These are phyloP conservation scores for Coemansia sp. DNA, from an alignment of 192 early-diverging fungal genomes.

Conservation along the genomic window DNA sequence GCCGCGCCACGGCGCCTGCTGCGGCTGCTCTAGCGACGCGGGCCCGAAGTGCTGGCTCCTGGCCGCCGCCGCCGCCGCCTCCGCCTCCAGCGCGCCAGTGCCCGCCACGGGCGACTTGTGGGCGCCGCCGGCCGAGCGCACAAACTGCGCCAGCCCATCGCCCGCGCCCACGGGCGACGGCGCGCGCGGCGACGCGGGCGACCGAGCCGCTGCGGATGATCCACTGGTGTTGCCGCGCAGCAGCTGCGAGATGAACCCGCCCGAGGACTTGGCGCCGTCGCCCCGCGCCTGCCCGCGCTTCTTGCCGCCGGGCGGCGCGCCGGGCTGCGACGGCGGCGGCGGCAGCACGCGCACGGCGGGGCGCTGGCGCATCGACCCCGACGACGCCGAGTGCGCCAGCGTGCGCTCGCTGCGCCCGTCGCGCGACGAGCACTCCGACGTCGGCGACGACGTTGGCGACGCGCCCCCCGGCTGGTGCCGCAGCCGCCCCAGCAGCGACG, in stretches of 20 bases:
- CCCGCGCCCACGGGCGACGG: background rate
- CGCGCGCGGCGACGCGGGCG: background rate
- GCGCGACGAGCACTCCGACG: slow-evolving; percentile 35
- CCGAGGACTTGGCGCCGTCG: background rate
- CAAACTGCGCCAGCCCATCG: slow-evolving; percentile 4
- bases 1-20: no score
- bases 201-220: slow-evolving; percentile 5
- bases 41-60: no score
- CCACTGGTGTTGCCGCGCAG: slow-evolving; percentile 10
- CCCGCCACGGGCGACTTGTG: background rate
- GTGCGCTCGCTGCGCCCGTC: slow-evolving; percentile 36
- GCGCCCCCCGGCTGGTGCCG: slow-evolving; percentile 3
- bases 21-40: background rate
- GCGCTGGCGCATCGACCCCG: slow-evolving; percentile 21
- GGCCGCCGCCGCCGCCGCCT: background rate
- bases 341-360: slow-evolving; percentile 15
- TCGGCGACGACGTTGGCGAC: slow-evolving; percentile 35
- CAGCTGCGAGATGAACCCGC: slow-evolving; percentile 38
- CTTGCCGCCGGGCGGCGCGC: background rate
- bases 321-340: background rate
- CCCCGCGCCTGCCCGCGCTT: slow-evolving; percentile 15
- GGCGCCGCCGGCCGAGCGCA: background rate
- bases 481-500: slow-evolving; percentile 17
- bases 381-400: slow-evolving; percentile 32
- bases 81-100: background rate